Percentiles rank a stretch among this genome's conserved stretches.
Conservation (phyloP, 257 asterid species). For the Agastache rugosa region DNA sequence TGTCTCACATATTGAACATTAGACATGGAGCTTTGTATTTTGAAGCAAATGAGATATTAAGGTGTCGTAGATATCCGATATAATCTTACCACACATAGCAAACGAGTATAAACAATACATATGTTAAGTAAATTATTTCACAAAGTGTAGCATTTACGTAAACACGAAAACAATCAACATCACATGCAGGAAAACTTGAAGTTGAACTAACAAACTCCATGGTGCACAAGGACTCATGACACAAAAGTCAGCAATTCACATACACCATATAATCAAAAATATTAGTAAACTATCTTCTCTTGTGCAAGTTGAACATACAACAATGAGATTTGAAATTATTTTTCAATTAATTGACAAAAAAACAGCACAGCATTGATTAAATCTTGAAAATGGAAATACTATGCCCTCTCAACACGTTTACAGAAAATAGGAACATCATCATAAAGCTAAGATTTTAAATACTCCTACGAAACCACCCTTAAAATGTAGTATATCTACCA, state of each 20-base stretch:
- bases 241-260: constrained; percentile 7
- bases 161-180: neutral
- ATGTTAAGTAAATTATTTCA: neutral
- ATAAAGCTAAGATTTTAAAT: neutral
- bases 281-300: neutral
- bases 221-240: constrained; percentile 7
- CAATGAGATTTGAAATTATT: neutral
- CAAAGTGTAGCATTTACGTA: neutral
- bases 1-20: no score
- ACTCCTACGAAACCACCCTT: neutral
- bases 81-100: no score
- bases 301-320: neutral
- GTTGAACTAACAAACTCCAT: neutral
- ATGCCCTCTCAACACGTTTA: neutral
- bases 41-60: no score
- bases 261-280: neutral
- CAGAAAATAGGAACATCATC: neutral
- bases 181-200: neutral
- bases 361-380: neutral
- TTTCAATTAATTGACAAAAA: neutral
- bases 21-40: no score
- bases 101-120: no score
- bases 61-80: no score
- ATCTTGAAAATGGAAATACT: constrained; percentile 4
- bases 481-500: neutral